Percentiles rank a stretch among this genome's conserved stretches.
Conservation (phyloP, 2,329 filamentous ascomycete genomes). For the Fusarium coicis region DNA sequence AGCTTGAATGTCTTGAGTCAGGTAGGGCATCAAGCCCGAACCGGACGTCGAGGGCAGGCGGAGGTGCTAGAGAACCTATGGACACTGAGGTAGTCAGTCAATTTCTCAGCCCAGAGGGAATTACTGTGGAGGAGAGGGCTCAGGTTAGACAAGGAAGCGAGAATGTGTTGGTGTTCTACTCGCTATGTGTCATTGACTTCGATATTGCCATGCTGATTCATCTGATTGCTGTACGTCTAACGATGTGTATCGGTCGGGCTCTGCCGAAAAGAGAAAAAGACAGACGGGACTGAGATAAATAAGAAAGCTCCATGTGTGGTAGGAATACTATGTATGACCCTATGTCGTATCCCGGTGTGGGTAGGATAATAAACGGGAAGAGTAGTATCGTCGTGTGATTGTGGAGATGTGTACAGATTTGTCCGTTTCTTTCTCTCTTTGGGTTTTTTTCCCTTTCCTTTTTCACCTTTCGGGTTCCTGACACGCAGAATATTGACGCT, state of each 20-base stretch:
- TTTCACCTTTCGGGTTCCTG: background rate
- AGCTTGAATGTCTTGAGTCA: constrained; percentile 26
- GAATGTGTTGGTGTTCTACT: background rate
- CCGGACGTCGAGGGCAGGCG: constrained; percentile 3
- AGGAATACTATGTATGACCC: constrained; percentile 1
- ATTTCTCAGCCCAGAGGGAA: background rate
- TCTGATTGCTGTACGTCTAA: constrained; percentile 8
- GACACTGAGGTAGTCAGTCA: background rate
- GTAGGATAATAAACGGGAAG: background rate
- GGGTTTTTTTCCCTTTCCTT: background rate
- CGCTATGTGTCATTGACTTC: background rate
- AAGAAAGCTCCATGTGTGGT: background rate
- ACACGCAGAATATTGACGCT: background rate
- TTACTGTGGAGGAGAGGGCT: background rate
- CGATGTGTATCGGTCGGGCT: background rate
- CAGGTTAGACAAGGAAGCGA: constrained; percentile 16
- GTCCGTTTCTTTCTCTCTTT: background rate
- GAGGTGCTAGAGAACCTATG: background rate
- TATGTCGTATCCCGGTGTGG: constrained; percentile 12
- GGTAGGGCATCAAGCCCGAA: constrained; percentile 25
- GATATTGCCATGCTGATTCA: background rate
- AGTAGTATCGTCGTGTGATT: constrained; percentile 32
- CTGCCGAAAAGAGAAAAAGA: background rate
- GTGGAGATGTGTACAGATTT: constrained; percentile 19
- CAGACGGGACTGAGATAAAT: background rate